These are phyloP conservation scores for Aspergillus fumigatus DNA, from an alignment of 2,329 filamentous ascomycete species.

Conservation along the genomic window DNA sequence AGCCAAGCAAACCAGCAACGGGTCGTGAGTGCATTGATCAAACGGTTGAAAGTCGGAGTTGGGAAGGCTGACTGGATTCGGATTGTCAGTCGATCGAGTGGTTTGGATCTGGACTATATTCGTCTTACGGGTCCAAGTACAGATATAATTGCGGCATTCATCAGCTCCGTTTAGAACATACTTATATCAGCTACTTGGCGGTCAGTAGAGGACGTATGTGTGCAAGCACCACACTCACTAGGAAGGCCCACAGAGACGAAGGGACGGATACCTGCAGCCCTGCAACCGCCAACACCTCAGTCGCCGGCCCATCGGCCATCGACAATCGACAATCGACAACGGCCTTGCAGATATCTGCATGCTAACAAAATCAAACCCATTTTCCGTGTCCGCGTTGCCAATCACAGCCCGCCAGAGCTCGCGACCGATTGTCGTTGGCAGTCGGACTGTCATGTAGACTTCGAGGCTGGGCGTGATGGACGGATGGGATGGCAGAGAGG, in stretches of 20 bases:
- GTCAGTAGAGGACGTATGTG: no score
- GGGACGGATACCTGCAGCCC: not conserved
- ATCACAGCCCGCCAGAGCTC: not conserved
- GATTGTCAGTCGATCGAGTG: no score
- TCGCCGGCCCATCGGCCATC: not conserved
- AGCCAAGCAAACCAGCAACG: not conserved
- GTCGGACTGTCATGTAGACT: not conserved
- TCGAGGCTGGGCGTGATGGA: not conserved
- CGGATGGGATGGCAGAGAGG: not conserved
- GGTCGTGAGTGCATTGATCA: not conserved
- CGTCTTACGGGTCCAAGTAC: no score
- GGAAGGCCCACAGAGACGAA: not conserved
- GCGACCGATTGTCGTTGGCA: not conserved
- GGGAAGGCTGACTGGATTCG: no score
- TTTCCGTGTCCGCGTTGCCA: not conserved
- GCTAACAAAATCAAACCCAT: not conserved
- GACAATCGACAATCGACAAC: not conserved
- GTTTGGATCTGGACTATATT: no score
- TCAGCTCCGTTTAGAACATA: no score
- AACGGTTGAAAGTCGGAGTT: not conserved
- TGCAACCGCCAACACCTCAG: not conserved
- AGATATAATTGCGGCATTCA: no score
- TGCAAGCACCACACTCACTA: no score
- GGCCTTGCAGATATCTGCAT: not conserved
- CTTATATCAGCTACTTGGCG: no score